phyloP scores from a whole-genome alignment of 73 alveolate species.

The Paramecium caudatum region DNA sequence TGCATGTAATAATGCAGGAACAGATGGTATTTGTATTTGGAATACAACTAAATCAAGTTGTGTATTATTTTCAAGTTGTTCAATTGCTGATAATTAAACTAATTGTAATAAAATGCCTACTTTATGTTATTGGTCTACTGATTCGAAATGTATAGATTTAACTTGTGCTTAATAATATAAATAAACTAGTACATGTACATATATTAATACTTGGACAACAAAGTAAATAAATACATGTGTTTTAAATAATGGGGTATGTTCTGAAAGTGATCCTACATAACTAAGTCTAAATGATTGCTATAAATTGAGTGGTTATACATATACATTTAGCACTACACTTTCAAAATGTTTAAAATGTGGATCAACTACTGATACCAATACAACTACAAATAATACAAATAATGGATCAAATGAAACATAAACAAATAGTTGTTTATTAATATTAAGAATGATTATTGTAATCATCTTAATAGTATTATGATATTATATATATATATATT shows the following conservation, averaged over 20 bases:
- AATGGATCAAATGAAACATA: not conserved
- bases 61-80: not conserved
- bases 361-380: not conserved
- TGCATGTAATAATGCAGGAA: slow-evolving; percentile 30
- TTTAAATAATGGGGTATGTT: not conserved
- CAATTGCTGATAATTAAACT: not conserved
- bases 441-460: too few relatives aligned
- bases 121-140: not conserved
- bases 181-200: not conserved
- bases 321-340: not conserved
- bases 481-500: not conserved
- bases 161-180: not conserved
- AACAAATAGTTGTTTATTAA: too few relatives aligned
- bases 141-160: not conserved
- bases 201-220: not conserved
- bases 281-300: not conserved
- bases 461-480: slow-evolving; percentile 1
- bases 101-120: not conserved
- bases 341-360: slow-evolving; percentile 10
- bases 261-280: not conserved
- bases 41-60: not conserved
- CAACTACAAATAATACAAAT: not conserved
- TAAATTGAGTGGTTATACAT: not conserved
- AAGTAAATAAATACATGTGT: not conserved
- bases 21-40: slow-evolving; percentile 51